Evolutionary conservation across 805 yeast species (phyloP), one percentile per base, ranked within the genome.

Genomic region (Komagataella pseudopastoris): DNA sequence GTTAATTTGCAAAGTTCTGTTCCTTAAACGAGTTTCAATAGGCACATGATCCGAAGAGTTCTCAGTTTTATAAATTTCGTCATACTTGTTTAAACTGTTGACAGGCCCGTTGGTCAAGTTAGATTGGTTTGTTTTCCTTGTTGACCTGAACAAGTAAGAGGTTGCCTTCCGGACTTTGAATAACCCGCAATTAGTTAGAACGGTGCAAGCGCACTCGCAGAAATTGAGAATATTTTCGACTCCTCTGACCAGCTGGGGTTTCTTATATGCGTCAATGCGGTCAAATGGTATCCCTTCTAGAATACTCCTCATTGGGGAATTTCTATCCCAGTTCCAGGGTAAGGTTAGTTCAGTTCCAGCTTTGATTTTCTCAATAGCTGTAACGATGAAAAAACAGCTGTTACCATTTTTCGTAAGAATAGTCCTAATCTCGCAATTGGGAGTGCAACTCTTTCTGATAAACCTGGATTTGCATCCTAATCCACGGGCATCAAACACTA

Each of bases 321-420:
- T 56, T 3, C 66, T 61, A 60, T 89, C 96, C 96, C 96, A 91
- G 54, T 83, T 87, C 98, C 98, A 91, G 1, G 81, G 78, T 7
- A 88, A 64, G 0, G 90, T 75, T 18, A 91, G 65, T 60, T 90
- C 97, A 45, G 81, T 77, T n/a, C 80, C 88, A 7, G 72, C 64
- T 50, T 71, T 70, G 23, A 90, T 76, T 2, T 77, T 77, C 49
- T 70, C 74, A 1, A 73, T 64, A 0, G 96, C 77, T 24, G 70
- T 70, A 7, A 87, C 71, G 6, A 78, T 70, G 60, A 86, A 81
- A 30, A 10, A 30, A 8, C 39, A 30, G 3, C 39, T 14, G 14
- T 10, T 10, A 30, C 39, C 39, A 8, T 30, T n/a, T 51, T 73
- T 75, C 49, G 75, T 65, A 45, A 67, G 61, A 0, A 77, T 64